Base-by-base conservation (phyloP, 192 early-diverging fungal species). In the Backusella macrospora region DNA sequence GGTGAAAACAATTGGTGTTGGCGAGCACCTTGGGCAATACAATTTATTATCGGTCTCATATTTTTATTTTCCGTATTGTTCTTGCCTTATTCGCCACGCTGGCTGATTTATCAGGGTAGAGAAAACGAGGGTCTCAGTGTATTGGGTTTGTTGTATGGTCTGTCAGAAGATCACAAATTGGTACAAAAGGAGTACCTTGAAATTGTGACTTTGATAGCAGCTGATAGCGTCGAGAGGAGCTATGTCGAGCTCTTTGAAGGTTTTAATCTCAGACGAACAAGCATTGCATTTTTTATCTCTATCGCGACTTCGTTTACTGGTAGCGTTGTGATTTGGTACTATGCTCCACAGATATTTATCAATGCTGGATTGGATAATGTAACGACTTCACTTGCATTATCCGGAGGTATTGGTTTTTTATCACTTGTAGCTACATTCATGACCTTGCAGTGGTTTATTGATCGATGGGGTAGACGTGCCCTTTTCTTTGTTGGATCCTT, bases 61-160 rank as follows among this genome's bases (percentile, higher is more conserved):
- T 80, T 96, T 44, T 76, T 90, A 42, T 16, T 86, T 37, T 62
- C 85, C 38, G 87, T 92, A 73, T 64, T 85, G 14, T 88, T 92
- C 73, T 88, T 96, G 81, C 92, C 92, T 15, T 86, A 82, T 71
- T 95, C 94, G 4, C 93, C 94, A 6, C 94, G 94, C 76, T 96
- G 94, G 94, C 84, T 96, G 40, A 76, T 94, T 43, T 85, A 87
- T 69, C 66, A 89, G 18, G 91, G 86, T 46, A 84, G 86, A 14
- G 62, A 75, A 15, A 92, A 92, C 13, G 90, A 96, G 73, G 92
- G 90, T 7, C 85, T 86, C 9, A 23, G 65, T 12, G 87, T 93
- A 1, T 78, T 96, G 16, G 88, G 88, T 16, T 81, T 88, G 18
- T 79, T 93, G 76, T 90, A 92, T 42, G 43, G 55, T 21, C 62